Base-by-base conservation (phyloP, 257 asterid genomes). In the Nicotiana undulata region DNA sequence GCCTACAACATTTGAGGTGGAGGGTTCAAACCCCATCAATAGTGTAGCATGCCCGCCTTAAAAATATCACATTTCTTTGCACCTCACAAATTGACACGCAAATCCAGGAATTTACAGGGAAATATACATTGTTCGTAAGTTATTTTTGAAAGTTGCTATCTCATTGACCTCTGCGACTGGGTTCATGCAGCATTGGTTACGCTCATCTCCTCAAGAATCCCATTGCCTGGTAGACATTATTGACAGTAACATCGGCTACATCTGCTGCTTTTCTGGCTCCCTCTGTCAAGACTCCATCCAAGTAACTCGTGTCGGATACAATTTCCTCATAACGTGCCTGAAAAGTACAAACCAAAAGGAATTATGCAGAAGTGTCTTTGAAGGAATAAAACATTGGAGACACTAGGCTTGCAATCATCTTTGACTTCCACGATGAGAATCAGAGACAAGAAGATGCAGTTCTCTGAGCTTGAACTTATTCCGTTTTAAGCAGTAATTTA, bases 141-240 rank as follows among this genome's bases (percentile, higher is more conserved):
- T 29, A 29, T 29, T 29, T 29, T 29, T 29, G 3, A 29, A 29
- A 29, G 32, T 29, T 29, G 32, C 32, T 29, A 29, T 29, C 32
- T 29, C 32, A 29, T 29, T 29, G 34, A 70, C 34, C 34, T 12
- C 58, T 44, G 59, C 59, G 3, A 20, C 7, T 70, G 22, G 20
- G 37, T 72, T 40, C 83, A 18, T 32, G 84, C 72, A 55, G 64
- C 53, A 55, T 20, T 6, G 0, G 49, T 79, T 75, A 80, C 79
- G 76, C 64, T 86, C 85, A 85, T 87, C 95, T 85, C 66, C 82
- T 88, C 85, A 91, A 87, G 81, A 96, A 94, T 75, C 99, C 98
- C 99, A 94, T 92, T 65, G 98, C 97, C 87, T 94, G 95, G 84
- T 87, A 92, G 49, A 90, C 91, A 68, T 90, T 90, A 81, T 84